Evolutionary conservation across 306 rosid genomes (phyloP).

Genomic region (Malus asiatica): DNA sequence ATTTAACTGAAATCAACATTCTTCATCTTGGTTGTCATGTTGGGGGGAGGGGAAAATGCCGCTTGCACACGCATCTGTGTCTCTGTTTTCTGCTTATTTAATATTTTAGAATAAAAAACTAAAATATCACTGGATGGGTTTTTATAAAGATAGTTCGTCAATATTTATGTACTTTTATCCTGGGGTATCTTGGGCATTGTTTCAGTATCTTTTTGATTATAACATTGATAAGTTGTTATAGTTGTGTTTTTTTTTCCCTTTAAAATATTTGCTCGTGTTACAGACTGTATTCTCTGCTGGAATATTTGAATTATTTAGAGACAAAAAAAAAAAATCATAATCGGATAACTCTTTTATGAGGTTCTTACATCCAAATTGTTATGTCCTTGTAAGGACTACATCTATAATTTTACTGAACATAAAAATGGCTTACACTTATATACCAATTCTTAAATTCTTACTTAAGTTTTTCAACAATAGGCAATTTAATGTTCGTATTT

Average conservation of each 20-base stretch:
- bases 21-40: not conserved
- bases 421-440: not conserved
- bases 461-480: not conserved
- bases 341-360: not conserved
- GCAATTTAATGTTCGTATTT: not conserved
- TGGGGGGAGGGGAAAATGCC: no score
- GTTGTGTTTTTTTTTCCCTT: no score
- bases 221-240: no score
- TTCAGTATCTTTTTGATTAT: no score
- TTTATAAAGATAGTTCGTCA: no score
- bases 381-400: not conserved
- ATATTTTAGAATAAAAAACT: no score
- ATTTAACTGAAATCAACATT: not conserved
- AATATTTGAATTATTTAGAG: not conserved
- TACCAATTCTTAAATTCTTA: not conserved
- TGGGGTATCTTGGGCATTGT: not conserved
- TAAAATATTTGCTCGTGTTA: no score
- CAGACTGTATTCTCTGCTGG: not conserved
- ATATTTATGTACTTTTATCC: no score
- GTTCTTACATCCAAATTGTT: not conserved
- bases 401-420: not conserved
- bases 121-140: no score
- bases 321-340: not conserved
- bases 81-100: no score
- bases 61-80: no score